Conservation (phyloP, 768 basidiomycete species). For the Naganishia vishniacii region DNA sequence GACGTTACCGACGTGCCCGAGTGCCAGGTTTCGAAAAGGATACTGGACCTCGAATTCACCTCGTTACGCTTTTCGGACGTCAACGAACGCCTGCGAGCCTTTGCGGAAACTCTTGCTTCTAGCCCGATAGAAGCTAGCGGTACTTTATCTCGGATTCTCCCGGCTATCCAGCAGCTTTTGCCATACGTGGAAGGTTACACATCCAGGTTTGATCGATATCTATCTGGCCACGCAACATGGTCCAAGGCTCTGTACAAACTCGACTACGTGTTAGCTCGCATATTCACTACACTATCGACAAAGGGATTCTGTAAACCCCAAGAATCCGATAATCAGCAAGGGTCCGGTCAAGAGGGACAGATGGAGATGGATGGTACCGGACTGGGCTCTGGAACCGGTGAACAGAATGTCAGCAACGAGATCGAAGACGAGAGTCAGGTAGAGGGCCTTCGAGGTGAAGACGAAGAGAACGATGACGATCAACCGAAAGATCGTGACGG, state of each 20-base stretch:
- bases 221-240: conserved; percentile 52
- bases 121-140: conserved; percentile 36
- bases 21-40: conserved; percentile 39
- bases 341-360: conserved; percentile 49
- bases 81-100: conserved; percentile 49
- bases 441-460: conserved; percentile 72
- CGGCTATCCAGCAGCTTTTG: conserved; percentile 52
- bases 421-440: conserved; percentile 95
- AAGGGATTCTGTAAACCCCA: conserved; percentile 91
- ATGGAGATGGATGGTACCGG: conserved; percentile 69
- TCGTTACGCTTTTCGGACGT: conserved; percentile 53
- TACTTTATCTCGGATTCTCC: conserved; percentile 25
- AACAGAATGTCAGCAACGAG: conserved; percentile 83
- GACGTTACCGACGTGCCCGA: conserved; percentile 33
- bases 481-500: conserved; percentile 35
- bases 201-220: conserved; percentile 57
- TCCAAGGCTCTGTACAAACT: conserved; percentile 75
- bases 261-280: conserved; percentile 66
- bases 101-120: conserved; percentile 22
- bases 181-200: conserved; percentile 72
- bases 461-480: conserved; percentile 53
- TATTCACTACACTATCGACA: conserved; percentile 66
- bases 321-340: conserved; percentile 52
- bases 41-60: conserved; percentile 57
- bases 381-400: conserved; percentile 78